Conservation (phyloP, 441 rosid species). For the Euphorbia schlechtendalii region DNA sequence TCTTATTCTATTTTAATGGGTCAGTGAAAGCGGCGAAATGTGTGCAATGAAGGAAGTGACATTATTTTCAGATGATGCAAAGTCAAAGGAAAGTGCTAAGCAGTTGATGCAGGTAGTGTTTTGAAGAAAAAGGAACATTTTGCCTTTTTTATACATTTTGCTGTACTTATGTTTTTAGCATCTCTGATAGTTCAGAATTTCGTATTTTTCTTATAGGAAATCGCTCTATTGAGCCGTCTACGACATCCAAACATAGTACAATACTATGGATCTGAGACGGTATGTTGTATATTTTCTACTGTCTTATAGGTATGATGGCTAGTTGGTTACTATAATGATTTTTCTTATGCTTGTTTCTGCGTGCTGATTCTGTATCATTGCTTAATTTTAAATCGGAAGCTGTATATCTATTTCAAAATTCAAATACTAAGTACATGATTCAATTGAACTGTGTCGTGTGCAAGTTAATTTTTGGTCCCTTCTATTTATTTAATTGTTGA, state of each 20-base stretch:
- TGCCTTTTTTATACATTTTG: neutral
- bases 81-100: constrained; percentile 78
- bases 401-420: neutral
- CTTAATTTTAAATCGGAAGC: neutral
- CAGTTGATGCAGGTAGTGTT: constrained; percentile 53
- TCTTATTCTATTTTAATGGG: constrained; percentile 18
- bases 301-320: neutral
- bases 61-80: constrained; percentile 73
- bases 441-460: neutral
- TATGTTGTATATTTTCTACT: constrained; percentile 21
- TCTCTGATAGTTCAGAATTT: neutral
- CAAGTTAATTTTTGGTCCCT: constrained; percentile 1
- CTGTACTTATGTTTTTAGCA: neutral
- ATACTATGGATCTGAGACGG: constrained; percentile 92
- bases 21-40: constrained; percentile 88
- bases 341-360: neutral
- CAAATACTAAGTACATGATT: neutral
- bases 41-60: constrained; percentile 98
- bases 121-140: neutral
- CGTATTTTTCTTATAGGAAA: constrained; percentile 45
- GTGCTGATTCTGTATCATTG: neutral
- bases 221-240: constrained; percentile 60
- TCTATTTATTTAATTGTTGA: neutral
- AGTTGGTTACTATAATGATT: neutral
- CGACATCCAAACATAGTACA: constrained; percentile 90